Percentiles rank a stretch among this genome's conserved stretches.
Evolutionary conservation across 345 rosid genomes (phyloP).

Genomic region (Populus simonii): DNA sequence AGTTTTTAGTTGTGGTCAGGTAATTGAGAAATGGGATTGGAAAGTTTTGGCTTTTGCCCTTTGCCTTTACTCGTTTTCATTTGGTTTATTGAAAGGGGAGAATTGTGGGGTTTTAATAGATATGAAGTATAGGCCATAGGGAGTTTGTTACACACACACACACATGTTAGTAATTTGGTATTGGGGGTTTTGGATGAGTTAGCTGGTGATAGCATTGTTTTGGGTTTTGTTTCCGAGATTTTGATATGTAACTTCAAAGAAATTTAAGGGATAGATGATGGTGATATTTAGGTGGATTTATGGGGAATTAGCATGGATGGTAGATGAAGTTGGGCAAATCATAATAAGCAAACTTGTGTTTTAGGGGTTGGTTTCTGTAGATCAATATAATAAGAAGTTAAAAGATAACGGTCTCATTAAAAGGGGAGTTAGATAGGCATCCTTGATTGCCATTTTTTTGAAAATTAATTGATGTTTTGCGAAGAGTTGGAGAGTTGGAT

Average conservation of each 20-base stretch:
- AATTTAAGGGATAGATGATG: not conserved
- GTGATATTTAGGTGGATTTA: not conserved
- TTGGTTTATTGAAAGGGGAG: not conserved
- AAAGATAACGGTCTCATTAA: not conserved
- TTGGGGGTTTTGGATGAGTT: no score
- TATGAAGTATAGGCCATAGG: not conserved
- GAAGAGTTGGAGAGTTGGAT: not conserved
- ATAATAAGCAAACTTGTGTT: not conserved
- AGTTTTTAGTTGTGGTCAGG: not conserved
- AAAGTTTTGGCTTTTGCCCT: not conserved
- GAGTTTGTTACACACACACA: no score
- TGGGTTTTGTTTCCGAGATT: no score
- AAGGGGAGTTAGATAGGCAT: not conserved
- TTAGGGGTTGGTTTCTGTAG: not conserved
- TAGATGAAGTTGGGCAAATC: not conserved
- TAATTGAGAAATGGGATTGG: not conserved
- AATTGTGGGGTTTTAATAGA: not conserved
- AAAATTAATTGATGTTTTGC: not conserved
- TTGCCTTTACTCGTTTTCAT: not conserved
- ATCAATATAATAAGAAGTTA: not conserved
- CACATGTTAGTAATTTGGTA: no score
- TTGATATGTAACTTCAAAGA: no score
- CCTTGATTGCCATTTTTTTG: not conserved
- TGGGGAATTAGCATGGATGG: not conserved
- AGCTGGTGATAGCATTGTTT: no score